Evolutionary conservation across 352 stramenopile species (phyloP).

Genomic region (Globisporangium okanoganense): DNA sequence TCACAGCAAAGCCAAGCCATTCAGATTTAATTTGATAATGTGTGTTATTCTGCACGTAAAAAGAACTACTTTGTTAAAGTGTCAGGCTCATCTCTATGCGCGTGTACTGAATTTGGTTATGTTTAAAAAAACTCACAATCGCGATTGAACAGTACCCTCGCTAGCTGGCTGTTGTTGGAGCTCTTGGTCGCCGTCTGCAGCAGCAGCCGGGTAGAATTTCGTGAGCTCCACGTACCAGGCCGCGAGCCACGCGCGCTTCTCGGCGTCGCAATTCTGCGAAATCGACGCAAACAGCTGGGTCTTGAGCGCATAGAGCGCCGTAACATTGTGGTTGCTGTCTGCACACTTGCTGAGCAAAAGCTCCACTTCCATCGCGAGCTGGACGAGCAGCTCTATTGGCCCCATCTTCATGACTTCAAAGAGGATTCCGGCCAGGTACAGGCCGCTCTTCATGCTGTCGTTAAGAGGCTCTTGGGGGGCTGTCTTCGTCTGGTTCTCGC

Average conservation of each 20-base stretch:
- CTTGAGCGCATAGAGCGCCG: slow-evolving; percentile 31
- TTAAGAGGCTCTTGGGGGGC: background rate
- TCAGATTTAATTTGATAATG: background rate
- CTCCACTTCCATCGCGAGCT: slow-evolving; percentile 39
- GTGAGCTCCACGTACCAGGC: slow-evolving; percentile 57
- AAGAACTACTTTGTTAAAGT: slow-evolving; percentile 2
- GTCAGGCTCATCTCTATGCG: background rate
- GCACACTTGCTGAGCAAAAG: slow-evolving; percentile 24
- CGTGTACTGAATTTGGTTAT: background rate
- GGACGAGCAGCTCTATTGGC: slow-evolving; percentile 37
- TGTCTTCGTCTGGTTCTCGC: background rate
- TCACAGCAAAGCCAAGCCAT: background rate
- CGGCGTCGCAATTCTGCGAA: slow-evolving; percentile 52
- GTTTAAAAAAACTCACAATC: background rate
- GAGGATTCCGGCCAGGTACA: slow-evolving; percentile 49
- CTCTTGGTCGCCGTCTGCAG: background rate
- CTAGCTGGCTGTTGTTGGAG: background rate
- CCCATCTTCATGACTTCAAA: slow-evolving; percentile 65
- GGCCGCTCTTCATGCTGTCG: slow-evolving; percentile 12
- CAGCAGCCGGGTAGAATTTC: slow-evolving; percentile 23
- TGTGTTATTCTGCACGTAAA: background rate
- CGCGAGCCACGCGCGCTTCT: slow-evolving; percentile 58
- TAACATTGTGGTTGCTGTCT: slow-evolving; percentile 7
- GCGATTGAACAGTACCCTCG: background rate
- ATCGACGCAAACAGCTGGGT: slow-evolving; percentile 36